Base-by-base conservation (phyloP, 1,284 basidiomycete species). In the Ustilago cynodontis region DNA sequence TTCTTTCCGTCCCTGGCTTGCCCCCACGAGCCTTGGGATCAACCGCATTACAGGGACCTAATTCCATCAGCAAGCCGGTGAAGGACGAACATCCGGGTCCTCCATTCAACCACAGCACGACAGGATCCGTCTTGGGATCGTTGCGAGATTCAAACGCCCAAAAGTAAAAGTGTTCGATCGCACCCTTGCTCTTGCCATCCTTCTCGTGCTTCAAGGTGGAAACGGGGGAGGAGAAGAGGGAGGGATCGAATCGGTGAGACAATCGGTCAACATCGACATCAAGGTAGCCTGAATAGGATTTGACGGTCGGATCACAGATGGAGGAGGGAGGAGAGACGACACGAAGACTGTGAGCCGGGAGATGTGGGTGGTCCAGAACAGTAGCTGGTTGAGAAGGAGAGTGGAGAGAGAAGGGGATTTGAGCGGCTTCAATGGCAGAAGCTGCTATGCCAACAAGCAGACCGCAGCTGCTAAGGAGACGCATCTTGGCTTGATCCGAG, bases 121-220 rank as follows among this genome's bases (percentile, higher is more conserved):
- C 71, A 2, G 84, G 84, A 41, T 86, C 83, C 10, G 57, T 78
- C 24, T 64, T 69, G 31, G 81, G 80, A 31, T 84, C 68, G 57
- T 75, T 75, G 31, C 84, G 78, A 24, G 79, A 82, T 59, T 83
- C 82, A 43, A 86, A 86, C 0, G 80, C 82, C 83, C 83, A 85
- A 65, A 86, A 86, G 76, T 85, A 86, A 39, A 86, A 86, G 66
- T 86, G 84, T 62, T 86, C 84, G 37, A 82, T 72, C 31, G 80
- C 72, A 7, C 83, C 84, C 22, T 71, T 71, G n/a, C 41, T 65
- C 5, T 24, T n/a, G 11, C 68, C 68, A 18, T 71, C 68, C 56
- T 71, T 68, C 10, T 71, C 61, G 51, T 69, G 69, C 53, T 65
- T 62, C 14, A 20, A 9, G 4, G 59, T 39, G 11, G 58, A 57